phyloP scores from a whole-genome alignment of 495 filamentous ascomycete species.

The Penicillium cinerascens region DNA sequence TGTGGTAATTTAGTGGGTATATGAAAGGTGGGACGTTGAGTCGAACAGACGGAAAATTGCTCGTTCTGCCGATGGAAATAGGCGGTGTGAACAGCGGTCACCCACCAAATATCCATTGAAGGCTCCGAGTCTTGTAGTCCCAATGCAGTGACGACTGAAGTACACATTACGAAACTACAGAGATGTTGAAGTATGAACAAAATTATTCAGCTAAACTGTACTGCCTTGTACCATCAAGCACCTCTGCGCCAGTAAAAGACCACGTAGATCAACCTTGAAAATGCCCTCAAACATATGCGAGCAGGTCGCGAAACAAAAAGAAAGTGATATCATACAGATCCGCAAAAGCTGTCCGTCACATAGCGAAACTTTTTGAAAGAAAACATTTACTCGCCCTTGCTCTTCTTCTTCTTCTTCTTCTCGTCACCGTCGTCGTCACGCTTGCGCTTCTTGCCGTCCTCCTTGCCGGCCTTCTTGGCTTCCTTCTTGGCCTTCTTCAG shows the following conservation, averaged over 20 bases:
- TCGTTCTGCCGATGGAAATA: constrained; percentile 21
- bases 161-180: neutral
- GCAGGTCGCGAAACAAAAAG: constrained; percentile 29
- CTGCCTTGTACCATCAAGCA: constrained; percentile 36
- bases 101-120: neutral
- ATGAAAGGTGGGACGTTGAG: neutral
- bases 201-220: constrained; percentile 34
- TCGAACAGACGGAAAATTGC: constrained; percentile 21
- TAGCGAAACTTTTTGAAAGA: constrained; percentile 31
- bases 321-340: constrained; percentile 51
- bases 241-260: constrained; percentile 29
- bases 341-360: constrained; percentile 32
- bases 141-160: neutral
- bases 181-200: constrained; percentile 22
- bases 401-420: constrained; percentile 61
- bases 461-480: constrained; percentile 52
- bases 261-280: constrained; percentile 37
- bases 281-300: constrained; percentile 43
- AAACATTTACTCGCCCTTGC: constrained; percentile 44
- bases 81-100: constrained; percentile 13
- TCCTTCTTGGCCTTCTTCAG: constrained; percentile 71
- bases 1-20: constrained; percentile 10
- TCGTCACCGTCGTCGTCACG: constrained; percentile 45
- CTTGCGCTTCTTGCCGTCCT: constrained; percentile 55
- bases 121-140: neutral